Percentiles rank a stretch among this genome's conserved stretches.
phyloP scores from a whole-genome alignment of 2,329 filamentous ascomycete species.

The Colletotrichum sp. region DNA sequence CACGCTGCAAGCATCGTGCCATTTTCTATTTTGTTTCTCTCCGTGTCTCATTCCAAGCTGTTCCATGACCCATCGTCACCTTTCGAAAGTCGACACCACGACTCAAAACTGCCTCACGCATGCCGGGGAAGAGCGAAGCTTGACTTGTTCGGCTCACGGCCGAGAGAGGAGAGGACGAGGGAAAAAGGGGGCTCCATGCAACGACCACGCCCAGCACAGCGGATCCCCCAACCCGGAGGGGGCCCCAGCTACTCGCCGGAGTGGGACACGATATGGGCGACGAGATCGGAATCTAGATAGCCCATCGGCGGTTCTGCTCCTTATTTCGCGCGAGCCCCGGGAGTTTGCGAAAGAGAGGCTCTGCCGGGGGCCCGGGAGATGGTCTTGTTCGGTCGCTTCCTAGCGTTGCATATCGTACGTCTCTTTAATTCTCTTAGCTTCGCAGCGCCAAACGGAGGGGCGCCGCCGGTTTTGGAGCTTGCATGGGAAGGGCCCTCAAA shows the following conservation, averaged over 20 bases:
- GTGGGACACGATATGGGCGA: slow-evolving; percentile 1
- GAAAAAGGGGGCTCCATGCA: not conserved
- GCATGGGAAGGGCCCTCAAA: not conserved
- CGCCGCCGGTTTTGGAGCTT: not conserved
- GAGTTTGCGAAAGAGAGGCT: not conserved
- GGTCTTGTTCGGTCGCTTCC: not conserved
- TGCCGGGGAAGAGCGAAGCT: not conserved
- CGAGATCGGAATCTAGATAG: slow-evolving; percentile 11
- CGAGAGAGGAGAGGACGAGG: not conserved
- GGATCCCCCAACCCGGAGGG: not conserved
- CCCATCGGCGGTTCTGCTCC: slow-evolving; percentile 1
- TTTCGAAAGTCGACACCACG: not conserved
- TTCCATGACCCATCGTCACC: not conserved
- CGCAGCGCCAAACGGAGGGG: not conserved
- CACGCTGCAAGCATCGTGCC: slow-evolving; percentile 10
- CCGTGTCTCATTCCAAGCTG: not conserved
- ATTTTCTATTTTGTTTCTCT: not conserved
- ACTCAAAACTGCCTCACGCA: not conserved
- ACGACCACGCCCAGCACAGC: not conserved
- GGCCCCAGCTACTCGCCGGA: not conserved
- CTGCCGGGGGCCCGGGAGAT: not conserved
- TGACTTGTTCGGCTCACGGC: not conserved
- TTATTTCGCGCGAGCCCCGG: not conserved
- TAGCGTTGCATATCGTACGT: not conserved
- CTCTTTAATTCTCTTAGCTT: not conserved